A percentile compares a stretch with the other conserved stretches of the same genome.
Conservation (phyloP, 1,139 yeast genomes). For the Geotrichum klebahnii region DNA sequence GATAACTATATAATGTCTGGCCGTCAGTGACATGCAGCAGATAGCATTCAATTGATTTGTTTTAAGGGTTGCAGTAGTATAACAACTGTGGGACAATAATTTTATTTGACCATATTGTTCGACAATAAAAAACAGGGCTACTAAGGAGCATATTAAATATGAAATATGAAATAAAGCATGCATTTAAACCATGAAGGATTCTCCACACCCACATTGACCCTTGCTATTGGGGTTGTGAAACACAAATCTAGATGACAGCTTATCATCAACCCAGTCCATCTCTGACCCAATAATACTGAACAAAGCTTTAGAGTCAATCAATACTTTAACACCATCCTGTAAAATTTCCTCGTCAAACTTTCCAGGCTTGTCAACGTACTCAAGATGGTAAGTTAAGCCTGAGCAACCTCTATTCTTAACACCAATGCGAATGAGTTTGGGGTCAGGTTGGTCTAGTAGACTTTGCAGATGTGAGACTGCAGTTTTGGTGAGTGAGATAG, state of each 20-base stretch:
- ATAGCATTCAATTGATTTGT: too few species aligned
- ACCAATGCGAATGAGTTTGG: slow-evolving; percentile 84
- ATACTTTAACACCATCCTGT: slow-evolving; percentile 88
- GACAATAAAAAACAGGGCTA: too few species aligned
- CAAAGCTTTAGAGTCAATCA: slow-evolving; percentile 91
- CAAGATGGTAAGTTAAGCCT: slow-evolving; percentile 85
- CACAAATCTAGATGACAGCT: slow-evolving; percentile 79
- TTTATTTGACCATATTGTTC: too few species aligned
- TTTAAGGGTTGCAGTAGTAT: too few species aligned
- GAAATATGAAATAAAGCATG: too few species aligned
- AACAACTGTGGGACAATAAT: too few species aligned
- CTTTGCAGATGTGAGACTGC: slow-evolving; percentile 69
- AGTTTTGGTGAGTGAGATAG: slow-evolving; percentile 68
- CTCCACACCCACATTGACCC: slow-evolving; percentile 98
- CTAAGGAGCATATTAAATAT: too few species aligned
- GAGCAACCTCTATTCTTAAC: slow-evolving; percentile 97
- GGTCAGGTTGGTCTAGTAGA: slow-evolving; percentile 73
- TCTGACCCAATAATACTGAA: slow-evolving; percentile 94
- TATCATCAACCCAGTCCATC: slow-evolving; percentile 98
- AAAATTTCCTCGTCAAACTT: slow-evolving; percentile 84
- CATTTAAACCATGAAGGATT: slow-evolving; percentile 83
- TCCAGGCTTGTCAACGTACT: slow-evolving; percentile 83
- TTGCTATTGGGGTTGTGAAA: slow-evolving; percentile 93
- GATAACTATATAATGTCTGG: too few species aligned
- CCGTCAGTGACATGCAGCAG: too few species aligned